Evolutionary conservation across 2,329 filamentous ascomycete species (phyloP), one percentile per base, ranked within the genome.

Genomic region (Mycosphaerelloides madeirae): DNA sequence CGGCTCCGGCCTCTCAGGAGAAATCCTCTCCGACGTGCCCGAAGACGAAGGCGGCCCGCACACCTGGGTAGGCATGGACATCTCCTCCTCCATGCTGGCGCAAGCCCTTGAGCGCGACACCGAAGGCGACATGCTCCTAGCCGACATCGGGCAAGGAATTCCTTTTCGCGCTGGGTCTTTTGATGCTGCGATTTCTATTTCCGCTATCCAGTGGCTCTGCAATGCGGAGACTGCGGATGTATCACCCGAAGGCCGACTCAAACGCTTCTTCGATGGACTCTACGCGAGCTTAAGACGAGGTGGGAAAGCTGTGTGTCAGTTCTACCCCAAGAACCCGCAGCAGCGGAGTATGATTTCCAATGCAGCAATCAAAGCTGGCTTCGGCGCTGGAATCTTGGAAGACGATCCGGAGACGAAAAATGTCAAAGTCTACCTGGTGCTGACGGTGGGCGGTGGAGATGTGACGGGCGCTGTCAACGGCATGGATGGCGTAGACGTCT

Each of bases 361-460:
- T 47, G 93, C 93, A 0, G 93, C 93, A 0, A 85, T 97, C 49
- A 89, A 86, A 62, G 93, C 93, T 1, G 93, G 93, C 0, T 98
- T 98, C 60, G 91, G 93, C 37, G 93, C 93, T 0, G 93, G 93
- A 70, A 78, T 98, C 28, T 73, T 98, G 37, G 91, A 97, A 67
- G 93, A 98, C 67, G 91, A 97, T 65, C 87, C 87, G 0, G 91
- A 89, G 33, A 98, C 93, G 29, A 98, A 98, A 76, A 96, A 90
- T 63, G 81, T 84, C 56, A 98, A 98, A 74, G 74, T 94, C n/a
- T 98, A 98, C 65, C 75, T 98, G 2, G 91, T 98, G 0, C 71
- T 98, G 25, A 96, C 89, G 0, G 93, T 95, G 1, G 93, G 91
- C 25, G 77, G 78, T 1, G 84, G 85, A 7, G 76, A 79, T 37